These are phyloP conservation scores for Mycena haematopus DNA, from an alignment of 768 basidiomycete species.

Conservation along the genomic window DNA sequence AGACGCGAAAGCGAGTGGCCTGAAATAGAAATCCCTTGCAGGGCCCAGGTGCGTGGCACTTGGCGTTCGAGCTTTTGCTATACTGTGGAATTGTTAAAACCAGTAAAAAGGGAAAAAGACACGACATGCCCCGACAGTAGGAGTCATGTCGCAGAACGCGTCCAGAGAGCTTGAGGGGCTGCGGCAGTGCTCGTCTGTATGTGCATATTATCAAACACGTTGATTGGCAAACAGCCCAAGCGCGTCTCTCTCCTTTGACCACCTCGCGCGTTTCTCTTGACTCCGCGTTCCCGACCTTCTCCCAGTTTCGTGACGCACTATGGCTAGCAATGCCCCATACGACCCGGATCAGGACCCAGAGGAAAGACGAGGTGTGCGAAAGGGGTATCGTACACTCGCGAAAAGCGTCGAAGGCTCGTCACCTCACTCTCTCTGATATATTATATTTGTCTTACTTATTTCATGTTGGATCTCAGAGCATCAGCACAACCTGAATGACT, in stretches of 20 bases:
- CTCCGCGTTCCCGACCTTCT: not conserved
- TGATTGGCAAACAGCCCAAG: slow-evolving; percentile 7
- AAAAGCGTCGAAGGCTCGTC: slow-evolving; percentile 67
- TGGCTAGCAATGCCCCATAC: slow-evolving; percentile 53
- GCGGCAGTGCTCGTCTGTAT: not conserved
- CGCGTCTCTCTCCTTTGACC: not conserved
- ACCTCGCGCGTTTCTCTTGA: not conserved
- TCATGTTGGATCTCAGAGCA: too few relatives aligned
- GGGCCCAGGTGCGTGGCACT: slow-evolving; percentile 68
- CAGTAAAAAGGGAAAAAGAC: not conserved
- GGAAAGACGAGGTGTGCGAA: slow-evolving; percentile 76
- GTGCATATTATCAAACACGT: slow-evolving; percentile 1
- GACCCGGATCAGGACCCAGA: slow-evolving; percentile 88
- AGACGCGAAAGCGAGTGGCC: not conserved
- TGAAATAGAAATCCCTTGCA: slow-evolving; percentile 53
- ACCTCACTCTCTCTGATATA: not conserved
- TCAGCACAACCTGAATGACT: slow-evolving; percentile 60
- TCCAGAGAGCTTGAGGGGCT: not conserved
- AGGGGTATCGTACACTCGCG: slow-evolving; percentile 73
- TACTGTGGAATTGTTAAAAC: slow-evolving; percentile 51
- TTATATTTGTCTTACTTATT: not conserved
- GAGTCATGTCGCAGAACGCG: slow-evolving; percentile 31
- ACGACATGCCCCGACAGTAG: slow-evolving; percentile 12
- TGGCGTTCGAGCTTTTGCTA: slow-evolving; percentile 70
- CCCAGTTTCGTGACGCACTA: slow-evolving; percentile 7